A percentile compares a stretch with the other conserved stretches of the same genome.
phyloP scores from a whole-genome alignment of 2,329 filamentous ascomycete genomes.

The Ophiostoma novo-ulmi region DNA sequence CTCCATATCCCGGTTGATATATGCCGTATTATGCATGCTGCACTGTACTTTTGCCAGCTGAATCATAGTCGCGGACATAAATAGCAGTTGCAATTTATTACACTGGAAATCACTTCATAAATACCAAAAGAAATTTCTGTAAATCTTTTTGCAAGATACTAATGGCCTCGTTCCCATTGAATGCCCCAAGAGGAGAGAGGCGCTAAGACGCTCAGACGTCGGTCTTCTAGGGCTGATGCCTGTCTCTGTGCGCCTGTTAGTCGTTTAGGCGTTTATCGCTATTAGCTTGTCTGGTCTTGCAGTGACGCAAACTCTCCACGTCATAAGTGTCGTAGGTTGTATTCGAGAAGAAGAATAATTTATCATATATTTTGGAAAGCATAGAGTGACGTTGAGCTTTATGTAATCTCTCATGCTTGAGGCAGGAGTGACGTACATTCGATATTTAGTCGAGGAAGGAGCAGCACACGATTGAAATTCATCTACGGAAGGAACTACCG shows the following conservation, averaged over 20 bases:
- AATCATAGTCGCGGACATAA: neutral
- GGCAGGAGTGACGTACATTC: neutral
- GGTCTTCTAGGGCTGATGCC: neutral
- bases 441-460: neutral
- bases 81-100: neutral
- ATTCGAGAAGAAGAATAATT: neutral
- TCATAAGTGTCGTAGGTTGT: neutral
- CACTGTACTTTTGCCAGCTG: conserved; percentile 12
- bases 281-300: neutral
- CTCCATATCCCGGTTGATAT: conserved; percentile 2
- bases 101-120: neutral
- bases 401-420: neutral
- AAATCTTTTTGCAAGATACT: neutral
- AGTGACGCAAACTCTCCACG: conserved; percentile 12
- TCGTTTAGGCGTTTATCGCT: neutral
- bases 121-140: neutral
- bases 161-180: neutral
- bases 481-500: neutral
- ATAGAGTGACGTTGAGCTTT: neutral
- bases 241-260: neutral
- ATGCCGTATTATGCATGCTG: neutral
- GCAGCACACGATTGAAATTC: neutral
- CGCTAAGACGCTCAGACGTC: neutral
- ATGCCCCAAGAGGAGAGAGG: neutral
- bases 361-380: neutral